These are phyloP conservation scores for Rhododendron molle DNA, from an alignment of 148 eudicot genomes.

Conservation along the genomic window DNA sequence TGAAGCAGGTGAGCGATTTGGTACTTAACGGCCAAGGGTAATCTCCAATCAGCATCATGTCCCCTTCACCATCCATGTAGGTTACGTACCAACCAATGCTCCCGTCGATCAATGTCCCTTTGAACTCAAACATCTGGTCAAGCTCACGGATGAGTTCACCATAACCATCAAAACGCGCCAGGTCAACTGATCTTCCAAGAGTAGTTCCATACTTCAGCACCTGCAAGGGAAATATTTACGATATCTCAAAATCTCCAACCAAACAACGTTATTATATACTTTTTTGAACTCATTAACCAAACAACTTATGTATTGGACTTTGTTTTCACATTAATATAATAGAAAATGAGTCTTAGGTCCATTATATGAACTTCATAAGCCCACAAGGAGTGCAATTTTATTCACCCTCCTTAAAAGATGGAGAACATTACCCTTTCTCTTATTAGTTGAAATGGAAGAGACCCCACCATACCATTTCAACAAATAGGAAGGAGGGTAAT, in stretches of 20 bases:
- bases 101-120: not conserved
- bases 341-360: too few species aligned
- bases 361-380: too few species aligned
- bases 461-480: too few species aligned
- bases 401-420: too few species aligned
- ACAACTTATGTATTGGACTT: not conserved
- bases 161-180: slow-evolving; percentile 8
- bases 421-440: too few species aligned
- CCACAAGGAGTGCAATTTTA: too few species aligned
- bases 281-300: not conserved
- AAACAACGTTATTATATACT: not conserved
- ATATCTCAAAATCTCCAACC: slow-evolving; percentile 2
- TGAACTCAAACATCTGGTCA: slow-evolving; percentile 16
- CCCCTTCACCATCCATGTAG: slow-evolving; percentile 12
- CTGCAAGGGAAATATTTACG: slow-evolving; percentile 4
- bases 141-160: slow-evolving; percentile 15
- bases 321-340: not conserved
- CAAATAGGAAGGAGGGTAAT: too few species aligned
- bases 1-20: not conserved
- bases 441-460: too few species aligned
- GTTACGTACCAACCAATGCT: slow-evolving; percentile 9
- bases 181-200: slow-evolving; percentile 23
- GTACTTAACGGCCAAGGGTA: slow-evolving; percentile 16
- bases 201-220: slow-evolving; percentile 21
- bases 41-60: slow-evolving; percentile 18